Evolutionary conservation across 257 asterid species (phyloP), one percentile per base, ranked within the genome.

Genomic region (Solanum verrucosum): DNA sequence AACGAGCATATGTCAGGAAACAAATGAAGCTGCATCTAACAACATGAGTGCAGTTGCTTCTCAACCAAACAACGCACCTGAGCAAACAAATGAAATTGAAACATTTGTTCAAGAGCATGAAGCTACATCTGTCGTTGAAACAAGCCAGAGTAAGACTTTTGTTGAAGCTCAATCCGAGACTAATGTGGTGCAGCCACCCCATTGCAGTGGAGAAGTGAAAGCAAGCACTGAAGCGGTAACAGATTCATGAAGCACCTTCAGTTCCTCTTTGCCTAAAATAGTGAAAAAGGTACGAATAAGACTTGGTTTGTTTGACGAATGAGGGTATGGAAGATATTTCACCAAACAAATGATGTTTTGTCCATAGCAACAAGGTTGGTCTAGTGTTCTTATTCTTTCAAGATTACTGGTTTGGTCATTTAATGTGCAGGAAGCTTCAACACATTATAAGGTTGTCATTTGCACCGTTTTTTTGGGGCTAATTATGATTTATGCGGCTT

Each of bases 301-400:
- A 40, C 84, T 89, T 33, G 65, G 86, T 73, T 88, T 77, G 60
- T 90, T 89, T 87, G 82, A 89, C 86, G 63, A 71, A 86, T 35
- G 88, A 63, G 74, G 92, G 89, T 81, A 60, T 89, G 91, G 88
- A 88, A 89, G 89, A 63, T 49, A 63, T 78, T 87, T 79, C 87
- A 89, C 86, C 77, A 91, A 90, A 81, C 89, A 88, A 86, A 87
- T 88, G 84, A 82, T 88, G 35, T 91, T 90, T 88, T 83, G 81
- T 90, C 88, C 92, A 49, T 89, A 86, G 88, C 91, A 84, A 86
- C 85, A 56, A 73, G 87, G 93, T 83, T 83, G 93, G 90, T 91
- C 89, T 92, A 84, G 89, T 90, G 90, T 90, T 87, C 60, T 78
- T 91, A 89, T 91, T 75, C 81, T 60, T 87, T 59, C 37, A 65